Evolutionary conservation across 208 protist genomes (phyloP).

Genomic region (Leishmania major): DNA sequence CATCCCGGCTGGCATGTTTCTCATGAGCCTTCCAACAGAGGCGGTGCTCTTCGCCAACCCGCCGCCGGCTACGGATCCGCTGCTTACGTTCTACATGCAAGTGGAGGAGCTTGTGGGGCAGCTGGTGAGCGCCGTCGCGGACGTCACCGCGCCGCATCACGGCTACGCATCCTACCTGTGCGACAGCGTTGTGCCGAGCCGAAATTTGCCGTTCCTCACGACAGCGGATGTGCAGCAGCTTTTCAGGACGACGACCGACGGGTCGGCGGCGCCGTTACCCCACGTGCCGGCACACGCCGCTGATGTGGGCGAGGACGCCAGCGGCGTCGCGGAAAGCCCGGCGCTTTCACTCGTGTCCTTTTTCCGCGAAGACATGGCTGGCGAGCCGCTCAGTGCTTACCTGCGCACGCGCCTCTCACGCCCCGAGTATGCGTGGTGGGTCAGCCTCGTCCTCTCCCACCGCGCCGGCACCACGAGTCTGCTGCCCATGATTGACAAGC

Average conservation of each 20-base stretch:
- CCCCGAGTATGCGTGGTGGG: constrained; percentile 78
- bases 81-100: constrained; percentile 73
- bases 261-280: background rate
- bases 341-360: constrained; percentile 64
- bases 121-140: constrained; percentile 53
- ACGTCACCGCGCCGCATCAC: constrained; percentile 47
- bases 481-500: constrained; percentile 82
- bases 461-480: constrained; percentile 64
- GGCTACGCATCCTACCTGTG: constrained; percentile 78
- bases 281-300: background rate
- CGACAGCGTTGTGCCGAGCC: constrained; percentile 63
- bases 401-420: constrained; percentile 45
- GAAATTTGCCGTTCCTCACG: constrained; percentile 76
- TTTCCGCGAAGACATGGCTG: constrained; percentile 68
- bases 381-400: constrained; percentile 55
- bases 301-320: background rate
- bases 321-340: constrained; percentile 27
- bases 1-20: constrained; percentile 77
- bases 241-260: constrained; percentile 12
- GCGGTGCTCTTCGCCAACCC: constrained; percentile 73
- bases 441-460: constrained; percentile 76
- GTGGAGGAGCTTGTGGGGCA: constrained; percentile 80
- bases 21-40: constrained; percentile 73
- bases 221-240: constrained; percentile 35
- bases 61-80: constrained; percentile 47